Base-by-base conservation (phyloP, 176 grass and related monocot genomes). In the Zea luxurians region DNA sequence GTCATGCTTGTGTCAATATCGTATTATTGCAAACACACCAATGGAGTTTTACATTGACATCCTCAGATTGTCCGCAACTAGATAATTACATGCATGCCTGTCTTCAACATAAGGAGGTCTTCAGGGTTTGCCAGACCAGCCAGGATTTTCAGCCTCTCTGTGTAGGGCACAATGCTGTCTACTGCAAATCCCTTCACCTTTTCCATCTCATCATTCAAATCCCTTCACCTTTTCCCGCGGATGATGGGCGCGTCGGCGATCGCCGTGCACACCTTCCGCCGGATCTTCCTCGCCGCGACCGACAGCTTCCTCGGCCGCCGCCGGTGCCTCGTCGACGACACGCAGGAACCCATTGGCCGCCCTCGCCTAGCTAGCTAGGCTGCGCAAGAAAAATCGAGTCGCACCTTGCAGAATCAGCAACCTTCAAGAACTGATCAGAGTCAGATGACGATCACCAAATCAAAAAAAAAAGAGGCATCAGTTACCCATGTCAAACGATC, bases 181-280 rank as follows among this genome's bases (percentile, higher is more conserved):
- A 96, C 66, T 20, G 87, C 71, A 78, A 94, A 94, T 2, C 95
- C 91, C 83, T 85, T 94, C 35, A 98, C 87, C 69, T 74, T 94
- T 77, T 98, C 91, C 17, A 64, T 78, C 75, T 98, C 95, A n/a
- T 92, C 95, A 71, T 82, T 77, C 68, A 98, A n/a, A n/a, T n/a
- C n/a, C n/a, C n/a, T n/a, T n/a, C n/a, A n/a, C n/a, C n/a, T n/a
- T n/a, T n/a, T n/a, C n/a, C 54, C 81, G 13, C 82, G 66, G 68
- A 80, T 73, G 58, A 74, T 64, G 17, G 84, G 81, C 62, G 86
- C 77, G 47, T 87, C 84, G 54, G 92, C 78, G 52, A 87, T 71
- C 16, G 88, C 89, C 61, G 86, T 67, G 10, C 90, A 93, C 37
- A 98, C 70, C 86, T 94, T 98, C 57, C 86, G 77, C 5, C 83